Base-by-base conservation (phyloP, 345 rosid genomes). In the Murraya paniculata region DNA sequence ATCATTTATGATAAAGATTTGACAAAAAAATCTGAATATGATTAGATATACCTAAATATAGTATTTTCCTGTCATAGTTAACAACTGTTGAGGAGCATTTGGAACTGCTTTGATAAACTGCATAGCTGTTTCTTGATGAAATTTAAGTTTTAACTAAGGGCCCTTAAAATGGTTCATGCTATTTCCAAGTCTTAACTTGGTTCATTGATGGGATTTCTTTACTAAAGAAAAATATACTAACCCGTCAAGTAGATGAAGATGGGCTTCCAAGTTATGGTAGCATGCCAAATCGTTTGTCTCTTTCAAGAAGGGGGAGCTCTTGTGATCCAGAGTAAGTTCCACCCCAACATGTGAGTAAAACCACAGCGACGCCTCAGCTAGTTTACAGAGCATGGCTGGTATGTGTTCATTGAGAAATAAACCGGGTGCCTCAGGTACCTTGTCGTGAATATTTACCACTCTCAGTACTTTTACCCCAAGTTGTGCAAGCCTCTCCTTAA, bases 301-400 rank as follows among this genome's bases (percentile, higher is more conserved):
- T 75, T 85, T 85, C 73, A 82, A 50, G 72, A 65, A 78, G n/a
- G 85, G 85, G 1, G 83, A 84, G 50, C 66, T 39, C 39, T 38
- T 59, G 39, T 75, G 78, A 33, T 82, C 69, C 22, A 78, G 64
- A 71, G 67, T 57, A 31, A 80, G 65, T 59, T 82, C 78, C n/a
- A 19, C 74, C 11, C 87, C 81, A 2, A 80, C 82, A 62, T 82
- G 84, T 7, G 82, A 59, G 72, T 82, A 80, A 61, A 82, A 70
- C 78, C 80, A 81, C 8, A 36, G 36, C 14, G 67, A 60, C 56
- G 72, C 71, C 56, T 55, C 74, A 22, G 69, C 70, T 48, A 70
- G 55, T 21, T 45, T 62, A 50, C 14, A 56, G 8, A 71, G 71
- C 1, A 22, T 21, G 1, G 4, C n/a, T 50, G 59, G 71, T 9